Evolutionary conservation across 805 yeast species (phyloP), one percentile per base, ranked within the genome.

Genomic region (Lipomyces mesembrius): DNA sequence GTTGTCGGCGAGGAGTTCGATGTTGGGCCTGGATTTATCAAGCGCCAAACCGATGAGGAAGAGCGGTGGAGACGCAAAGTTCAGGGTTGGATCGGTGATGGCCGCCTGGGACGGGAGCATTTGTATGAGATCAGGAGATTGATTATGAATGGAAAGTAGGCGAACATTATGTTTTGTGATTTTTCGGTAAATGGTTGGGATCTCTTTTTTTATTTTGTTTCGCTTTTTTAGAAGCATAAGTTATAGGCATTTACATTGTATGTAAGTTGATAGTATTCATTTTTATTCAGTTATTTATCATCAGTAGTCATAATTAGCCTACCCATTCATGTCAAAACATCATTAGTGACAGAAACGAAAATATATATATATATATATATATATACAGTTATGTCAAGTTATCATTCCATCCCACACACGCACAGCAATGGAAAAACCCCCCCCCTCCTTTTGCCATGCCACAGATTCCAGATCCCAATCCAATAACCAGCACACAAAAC

Each of bases 21-120:
- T 49, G 64, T 79, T 4, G 61, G 74, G 0, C 70, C 72, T 3
- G 76, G 74, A 17, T 67, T 74, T 52, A 64, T 74, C 11, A 56
- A 72, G 27, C 69, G 62, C 39, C 74, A 76, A 61, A 66, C 67
- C 25, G 77, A 74, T 32, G 79, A 78, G 59, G 79, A 79, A 61
- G 77, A 74, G 49, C 67, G 78, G 27, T 78, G 81, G 81, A 61
- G 59, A 49, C 70, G 75, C 39, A 78, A 76, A 62, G 74, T 75
- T 8, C 68, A 64, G 39, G 75, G 74, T n/a, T 78, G 81, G 81
- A 74, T 75, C 22, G 25, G 20, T 14, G 5, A 20, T 25, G 57
- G 22, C n/a, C 37, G 64, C 37, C 74, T 73, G 9, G 70, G 64
- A 52, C 58, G 77, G 11, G 76, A 74, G 20, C 73, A 76, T 64